These are phyloP conservation scores for Penicillium odoratum DNA, from an alignment of 495 filamentous ascomycete genomes.

Conservation along the genomic window DNA sequence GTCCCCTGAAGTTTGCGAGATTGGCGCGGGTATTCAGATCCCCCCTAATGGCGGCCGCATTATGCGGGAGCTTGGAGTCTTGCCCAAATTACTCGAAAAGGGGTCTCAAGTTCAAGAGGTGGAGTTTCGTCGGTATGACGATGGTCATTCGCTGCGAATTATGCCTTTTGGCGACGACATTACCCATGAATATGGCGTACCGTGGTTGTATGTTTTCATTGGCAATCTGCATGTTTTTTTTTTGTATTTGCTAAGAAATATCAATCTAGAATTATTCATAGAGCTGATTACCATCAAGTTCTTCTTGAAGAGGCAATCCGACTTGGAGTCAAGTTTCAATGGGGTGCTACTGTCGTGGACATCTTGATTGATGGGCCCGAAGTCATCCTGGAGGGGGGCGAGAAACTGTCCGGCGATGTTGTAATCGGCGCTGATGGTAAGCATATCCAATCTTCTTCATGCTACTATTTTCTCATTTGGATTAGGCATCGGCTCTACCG, in stretches of 20 bases:
- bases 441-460: neutral
- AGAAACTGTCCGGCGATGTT: neutral
- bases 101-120: neutral
- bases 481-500: conserved; percentile 40
- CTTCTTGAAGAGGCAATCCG: conserved; percentile 48
- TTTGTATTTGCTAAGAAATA: neutral
- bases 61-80: conserved; percentile 47
- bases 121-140: conserved; percentile 29
- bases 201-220: conserved; percentile 25
- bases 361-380: neutral
- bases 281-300: conserved; percentile 50
- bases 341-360: neutral
- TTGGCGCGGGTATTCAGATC: conserved; percentile 53
- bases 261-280: conserved; percentile 45
- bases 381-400: neutral
- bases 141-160: conserved; percentile 42
- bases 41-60: conserved; percentile 53
- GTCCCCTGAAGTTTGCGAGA: conserved; percentile 48
- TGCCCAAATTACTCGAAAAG: conserved; percentile 28
- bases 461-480: conserved; percentile 23
- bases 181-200: conserved; percentile 19
- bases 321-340: conserved; percentile 38
- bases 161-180: conserved; percentile 24
- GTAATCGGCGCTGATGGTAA: conserved; percentile 6
- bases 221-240: neutral